phyloP scores from a whole-genome alignment of 768 basidiomycete species.

The Tricholoma sp. region DNA sequence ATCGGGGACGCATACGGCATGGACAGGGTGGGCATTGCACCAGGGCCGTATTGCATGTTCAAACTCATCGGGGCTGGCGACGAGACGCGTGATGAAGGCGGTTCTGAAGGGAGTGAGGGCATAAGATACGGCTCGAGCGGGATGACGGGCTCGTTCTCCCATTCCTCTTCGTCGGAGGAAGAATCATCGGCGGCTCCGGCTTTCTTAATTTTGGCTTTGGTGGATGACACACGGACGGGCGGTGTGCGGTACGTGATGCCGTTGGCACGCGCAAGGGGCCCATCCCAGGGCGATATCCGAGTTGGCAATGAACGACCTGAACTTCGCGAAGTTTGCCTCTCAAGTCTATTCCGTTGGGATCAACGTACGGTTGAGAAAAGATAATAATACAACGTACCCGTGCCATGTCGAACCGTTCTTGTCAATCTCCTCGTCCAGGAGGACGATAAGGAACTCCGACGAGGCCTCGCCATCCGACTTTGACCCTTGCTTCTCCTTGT shows the following conservation, averaged over 20 bases:
- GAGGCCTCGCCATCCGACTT: conserved; percentile 11
- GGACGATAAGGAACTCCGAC: conserved; percentile 32
- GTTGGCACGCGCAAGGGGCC: conserved; percentile 31
- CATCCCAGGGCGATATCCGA: conserved; percentile 37
- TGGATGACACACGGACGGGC: conserved; percentile 2
- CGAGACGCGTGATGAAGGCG: not conserved
- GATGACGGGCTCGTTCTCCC: conserved; percentile 29
- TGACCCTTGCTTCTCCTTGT: conserved; percentile 1
- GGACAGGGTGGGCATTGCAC: not conserved
- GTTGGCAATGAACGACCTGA: conserved; percentile 19
- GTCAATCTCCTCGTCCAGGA: conserved; percentile 31
- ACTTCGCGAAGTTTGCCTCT: conserved; percentile 26
- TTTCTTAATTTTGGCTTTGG: conserved; percentile 8
- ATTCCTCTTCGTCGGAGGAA: conserved; percentile 21
- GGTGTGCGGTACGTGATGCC: conserved; percentile 15
- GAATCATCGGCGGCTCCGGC: conserved; percentile 16
- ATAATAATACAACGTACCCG: conserved; percentile 27
- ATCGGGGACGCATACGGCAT: conserved; percentile 6
- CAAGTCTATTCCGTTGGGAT: conserved; percentile 19
- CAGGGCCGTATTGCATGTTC: conserved; percentile 3
- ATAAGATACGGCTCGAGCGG: conserved; percentile 22
- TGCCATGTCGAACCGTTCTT: conserved; percentile 35
- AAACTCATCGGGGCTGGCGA: conserved; percentile 5
- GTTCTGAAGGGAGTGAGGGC: conserved; percentile 10
- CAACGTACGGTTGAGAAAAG: not conserved